phyloP scores from a whole-genome alignment of 2,329 filamentous ascomycete species.

The Exophiala mesophila region DNA sequence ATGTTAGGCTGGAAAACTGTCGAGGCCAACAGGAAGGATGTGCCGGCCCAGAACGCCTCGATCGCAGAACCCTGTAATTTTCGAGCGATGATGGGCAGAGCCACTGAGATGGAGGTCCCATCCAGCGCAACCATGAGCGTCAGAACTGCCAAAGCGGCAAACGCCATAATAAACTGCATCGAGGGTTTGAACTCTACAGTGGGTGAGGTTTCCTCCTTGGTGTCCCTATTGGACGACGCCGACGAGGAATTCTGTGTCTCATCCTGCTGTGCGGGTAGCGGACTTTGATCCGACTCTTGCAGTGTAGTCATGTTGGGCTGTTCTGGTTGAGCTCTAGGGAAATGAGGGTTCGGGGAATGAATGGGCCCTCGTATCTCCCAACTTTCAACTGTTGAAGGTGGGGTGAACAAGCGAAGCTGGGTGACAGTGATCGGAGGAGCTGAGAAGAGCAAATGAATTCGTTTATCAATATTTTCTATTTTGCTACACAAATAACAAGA shows the following conservation, averaged over 20 bases:
- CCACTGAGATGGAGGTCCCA: slow-evolving; percentile 61
- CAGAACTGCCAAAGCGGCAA: slow-evolving; percentile 50
- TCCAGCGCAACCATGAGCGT: slow-evolving; percentile 61
- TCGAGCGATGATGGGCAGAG: slow-evolving; percentile 46
- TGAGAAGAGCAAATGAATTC: no score
- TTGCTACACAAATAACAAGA: no score
- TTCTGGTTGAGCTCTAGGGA: no score
- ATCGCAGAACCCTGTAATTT: slow-evolving; percentile 51
- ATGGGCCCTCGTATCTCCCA: no score
- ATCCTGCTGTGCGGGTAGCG: neutral
- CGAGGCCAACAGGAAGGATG: slow-evolving; percentile 62
- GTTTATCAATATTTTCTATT: no score
- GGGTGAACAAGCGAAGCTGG: no score
- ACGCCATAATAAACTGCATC: slow-evolving; percentile 43
- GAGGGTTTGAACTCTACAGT: slow-evolving; percentile 17
- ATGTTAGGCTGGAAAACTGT: slow-evolving; percentile 54
- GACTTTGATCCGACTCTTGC: no score
- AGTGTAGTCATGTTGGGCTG: no score
- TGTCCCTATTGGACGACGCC: slow-evolving; percentile 11
- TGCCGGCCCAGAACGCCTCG: slow-evolving; percentile 67
- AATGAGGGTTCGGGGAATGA: no score
- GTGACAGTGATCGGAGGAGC: no score
- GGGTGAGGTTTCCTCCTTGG: slow-evolving; percentile 6
- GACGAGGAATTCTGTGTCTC: slow-evolving; percentile 2
- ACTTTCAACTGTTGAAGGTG: no score